These are phyloP conservation scores for Gracilaria domingensis DNA, from an alignment of 23 red algal species.

Conservation along the genomic window DNA sequence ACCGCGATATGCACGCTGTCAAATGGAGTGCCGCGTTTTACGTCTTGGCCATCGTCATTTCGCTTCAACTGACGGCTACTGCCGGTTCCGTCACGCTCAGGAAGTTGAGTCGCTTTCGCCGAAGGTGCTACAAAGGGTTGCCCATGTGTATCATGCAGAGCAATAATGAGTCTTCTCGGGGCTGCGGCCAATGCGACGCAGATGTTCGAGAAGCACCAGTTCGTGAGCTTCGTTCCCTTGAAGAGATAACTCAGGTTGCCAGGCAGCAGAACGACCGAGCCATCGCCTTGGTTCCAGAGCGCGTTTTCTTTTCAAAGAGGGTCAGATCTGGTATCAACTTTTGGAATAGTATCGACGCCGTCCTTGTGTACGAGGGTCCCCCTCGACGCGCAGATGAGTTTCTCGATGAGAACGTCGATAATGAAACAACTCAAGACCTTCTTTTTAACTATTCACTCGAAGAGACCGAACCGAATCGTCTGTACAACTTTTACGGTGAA, in stretches of 20 bases:
- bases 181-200: slow-evolving; percentile 54
- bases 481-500: slow-evolving; percentile 50
- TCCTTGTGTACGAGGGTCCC: slow-evolving; percentile 55
- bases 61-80: neutral
- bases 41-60: neutral
- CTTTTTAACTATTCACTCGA: slow-evolving; percentile 42
- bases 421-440: slow-evolving; percentile 11
- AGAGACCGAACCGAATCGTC: slow-evolving; percentile 30
- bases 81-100: neutral
- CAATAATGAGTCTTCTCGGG: slow-evolving; percentile 5
- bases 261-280: neutral
- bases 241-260: neutral
- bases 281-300: slow-evolving; percentile 60
- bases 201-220: slow-evolving; percentile 37
- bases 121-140: slow-evolving; percentile 43
- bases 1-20: neutral
- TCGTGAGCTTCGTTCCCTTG: neutral
- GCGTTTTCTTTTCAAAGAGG: slow-evolving; percentile 35
- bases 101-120: slow-evolving; percentile 22
- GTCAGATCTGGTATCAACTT: slow-evolving; percentile 40
- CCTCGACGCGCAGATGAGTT: slow-evolving; percentile 18
- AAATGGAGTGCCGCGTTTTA: neutral
- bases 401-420: neutral
- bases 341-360: slow-evolving; percentile 30
- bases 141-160: slow-evolving; percentile 40